phyloP scores from a whole-genome alignment of 1,139 yeast genomes.

The Geotrichum carabidarum region DNA sequence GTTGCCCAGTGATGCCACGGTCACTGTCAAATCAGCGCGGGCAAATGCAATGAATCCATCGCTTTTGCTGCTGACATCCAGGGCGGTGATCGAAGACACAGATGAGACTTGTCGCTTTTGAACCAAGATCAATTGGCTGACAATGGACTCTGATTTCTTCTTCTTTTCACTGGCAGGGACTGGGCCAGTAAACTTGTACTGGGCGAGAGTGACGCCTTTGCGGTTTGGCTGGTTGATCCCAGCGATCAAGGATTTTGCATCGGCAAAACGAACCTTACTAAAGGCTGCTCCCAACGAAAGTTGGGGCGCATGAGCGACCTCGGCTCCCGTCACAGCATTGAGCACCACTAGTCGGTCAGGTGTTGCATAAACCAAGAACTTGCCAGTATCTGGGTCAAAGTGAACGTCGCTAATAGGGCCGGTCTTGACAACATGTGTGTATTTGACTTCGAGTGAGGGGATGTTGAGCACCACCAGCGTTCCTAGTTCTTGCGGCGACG shows the following conservation, averaged over 20 bases:
- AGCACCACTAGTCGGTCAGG: conserved; percentile 24
- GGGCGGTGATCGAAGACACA: conserved; percentile 54
- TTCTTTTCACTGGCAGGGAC: conserved; percentile 27
- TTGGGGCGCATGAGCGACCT: conserved; percentile 16
- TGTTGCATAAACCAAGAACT: conserved; percentile 26
- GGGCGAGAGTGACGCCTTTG: conserved; percentile 40
- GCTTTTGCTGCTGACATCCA: conserved; percentile 43
- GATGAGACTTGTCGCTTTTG: conserved; percentile 13
- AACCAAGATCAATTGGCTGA: conserved; percentile 46
- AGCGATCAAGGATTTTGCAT: conserved; percentile 49
- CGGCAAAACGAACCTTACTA: conserved; percentile 57
- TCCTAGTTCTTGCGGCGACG: conserved; percentile 9
- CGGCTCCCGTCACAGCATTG: conserved; percentile 27
- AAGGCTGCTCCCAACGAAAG: conserved; percentile 33
- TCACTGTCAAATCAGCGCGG: conserved; percentile 68
- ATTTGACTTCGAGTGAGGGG: conserved; percentile 1
- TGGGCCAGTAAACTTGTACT: conserved; percentile 32
- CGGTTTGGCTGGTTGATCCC: conserved; percentile 44
- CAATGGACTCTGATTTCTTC: conserved; percentile 38
- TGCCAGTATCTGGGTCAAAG: conserved; percentile 25
- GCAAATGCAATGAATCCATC: conserved; percentile 62
- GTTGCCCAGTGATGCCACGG: conserved; percentile 49
- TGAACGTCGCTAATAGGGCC: conserved; percentile 25
- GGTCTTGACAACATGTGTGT: conserved; percentile 9
- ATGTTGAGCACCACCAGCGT: background rate